Conservation (phyloP, 2,329 filamentous ascomycete genomes). For the Lasiodiplodia citricola region DNA sequence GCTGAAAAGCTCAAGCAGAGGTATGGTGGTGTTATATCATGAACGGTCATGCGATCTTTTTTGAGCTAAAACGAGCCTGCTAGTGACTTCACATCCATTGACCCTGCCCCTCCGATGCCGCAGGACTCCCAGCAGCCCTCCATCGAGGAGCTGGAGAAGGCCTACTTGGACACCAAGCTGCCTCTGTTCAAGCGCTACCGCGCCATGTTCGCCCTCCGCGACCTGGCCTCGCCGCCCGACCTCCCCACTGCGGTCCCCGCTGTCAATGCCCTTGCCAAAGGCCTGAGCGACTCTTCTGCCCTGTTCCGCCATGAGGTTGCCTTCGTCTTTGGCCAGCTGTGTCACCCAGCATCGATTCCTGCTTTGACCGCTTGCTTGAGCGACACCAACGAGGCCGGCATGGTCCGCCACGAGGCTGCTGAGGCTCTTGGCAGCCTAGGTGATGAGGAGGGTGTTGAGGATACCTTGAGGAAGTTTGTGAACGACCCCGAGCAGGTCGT, state of each 20-base stretch:
- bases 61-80: slow-evolving; percentile 4
- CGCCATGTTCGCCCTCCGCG: slow-evolving; percentile 96
- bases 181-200: slow-evolving; percentile 93
- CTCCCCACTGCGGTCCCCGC: slow-evolving; percentile 89
- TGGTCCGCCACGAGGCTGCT: slow-evolving; percentile 97
- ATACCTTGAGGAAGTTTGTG: slow-evolving; percentile 79
- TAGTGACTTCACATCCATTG: slow-evolving; percentile 94
- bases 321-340: slow-evolving; percentile 96
- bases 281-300: slow-evolving; percentile 83
- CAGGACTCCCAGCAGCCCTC: slow-evolving; percentile 65
- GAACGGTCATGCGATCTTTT: neutral
- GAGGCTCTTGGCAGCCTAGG: slow-evolving; percentile 94
- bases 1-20: slow-evolving; percentile 80
- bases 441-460: slow-evolving; percentile 91
- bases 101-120: slow-evolving; percentile 88
- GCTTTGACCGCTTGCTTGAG: slow-evolving; percentile 80
- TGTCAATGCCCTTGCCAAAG: slow-evolving; percentile 81
- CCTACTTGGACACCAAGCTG: slow-evolving; percentile 76
- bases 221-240: slow-evolving; percentile 91
- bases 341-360: slow-evolving; percentile 95
- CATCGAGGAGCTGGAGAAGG: slow-evolving; percentile 75
- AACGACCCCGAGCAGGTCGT: slow-evolving; percentile 93
- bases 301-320: slow-evolving; percentile 98
- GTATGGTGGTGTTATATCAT: slow-evolving; percentile 54
- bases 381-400: slow-evolving; percentile 82